These are phyloP conservation scores for Malassezia vespertilionis DNA, from an alignment of 1,284 basidiomycete species.

Conservation along the genomic window DNA sequence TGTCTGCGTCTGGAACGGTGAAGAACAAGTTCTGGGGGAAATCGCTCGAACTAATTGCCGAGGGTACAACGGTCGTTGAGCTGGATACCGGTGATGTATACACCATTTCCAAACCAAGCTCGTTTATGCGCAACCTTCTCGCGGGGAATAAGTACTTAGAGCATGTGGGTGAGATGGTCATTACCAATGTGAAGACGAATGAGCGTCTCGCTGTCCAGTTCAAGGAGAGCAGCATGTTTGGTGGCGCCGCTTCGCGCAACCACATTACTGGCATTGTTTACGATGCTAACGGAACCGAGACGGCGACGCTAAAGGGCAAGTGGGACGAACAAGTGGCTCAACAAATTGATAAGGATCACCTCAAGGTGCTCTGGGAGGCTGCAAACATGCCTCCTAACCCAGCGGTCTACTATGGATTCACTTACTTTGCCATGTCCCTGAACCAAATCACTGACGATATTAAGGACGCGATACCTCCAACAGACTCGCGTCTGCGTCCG, in stretches of 20 bases:
- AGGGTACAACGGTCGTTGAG: constrained; percentile 31
- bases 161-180: constrained; percentile 42
- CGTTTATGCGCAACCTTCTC: constrained; percentile 45
- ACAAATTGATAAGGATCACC: constrained; percentile 37
- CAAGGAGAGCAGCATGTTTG: constrained; percentile 45
- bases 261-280: constrained; percentile 33
- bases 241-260: constrained; percentile 31
- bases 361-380: constrained; percentile 42
- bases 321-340: constrained; percentile 36
- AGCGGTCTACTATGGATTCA: constrained; percentile 44
- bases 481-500: constrained; percentile 72
- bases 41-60: constrained; percentile 42
- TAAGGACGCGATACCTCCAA: constrained; percentile 60
- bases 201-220: constrained; percentile 35
- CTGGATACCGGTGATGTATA: constrained; percentile 40
- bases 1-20: constrained; percentile 32
- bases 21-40: constrained; percentile 49
- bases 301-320: constrained; percentile 32
- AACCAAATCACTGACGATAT: constrained; percentile 53
- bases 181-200: constrained; percentile 35
- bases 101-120: constrained; percentile 34
- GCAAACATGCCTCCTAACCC: constrained; percentile 34
- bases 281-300: constrained; percentile 28
- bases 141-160: constrained; percentile 48
- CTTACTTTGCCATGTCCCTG: constrained; percentile 45